Evolutionary conservation across 345 rosid genomes (phyloP).

Genomic region (Gossypium anomalum): DNA sequence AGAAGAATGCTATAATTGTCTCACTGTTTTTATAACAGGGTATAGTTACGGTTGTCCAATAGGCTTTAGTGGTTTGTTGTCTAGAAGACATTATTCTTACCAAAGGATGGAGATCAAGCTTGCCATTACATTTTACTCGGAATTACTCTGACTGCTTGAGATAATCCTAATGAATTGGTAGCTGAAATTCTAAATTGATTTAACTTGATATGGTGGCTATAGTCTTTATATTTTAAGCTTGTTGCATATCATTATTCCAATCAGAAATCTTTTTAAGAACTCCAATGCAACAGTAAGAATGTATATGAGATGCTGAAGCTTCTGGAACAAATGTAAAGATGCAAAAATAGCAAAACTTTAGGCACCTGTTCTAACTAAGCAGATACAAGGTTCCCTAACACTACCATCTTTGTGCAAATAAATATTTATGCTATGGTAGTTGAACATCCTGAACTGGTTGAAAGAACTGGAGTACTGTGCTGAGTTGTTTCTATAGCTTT

Average conservation of each 20-base stretch:
- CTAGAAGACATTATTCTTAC: background rate
- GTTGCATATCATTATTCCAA: background rate
- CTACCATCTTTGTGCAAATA: background rate
- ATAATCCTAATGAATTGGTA: background rate
- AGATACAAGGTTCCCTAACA: background rate
- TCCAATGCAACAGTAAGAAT: background rate
- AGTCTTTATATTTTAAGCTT: background rate
- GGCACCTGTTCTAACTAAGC: constrained; percentile 1
- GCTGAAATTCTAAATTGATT: background rate
- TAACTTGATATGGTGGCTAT: background rate
- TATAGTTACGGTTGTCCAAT: background rate
- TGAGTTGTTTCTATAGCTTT: background rate
- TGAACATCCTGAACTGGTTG: background rate
- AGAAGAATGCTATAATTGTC: background rate
- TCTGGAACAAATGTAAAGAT: background rate
- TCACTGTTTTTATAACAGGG: background rate
- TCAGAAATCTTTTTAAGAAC: background rate
- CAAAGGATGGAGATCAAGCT: background rate
- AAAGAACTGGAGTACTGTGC: background rate
- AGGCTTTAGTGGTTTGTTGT: background rate
- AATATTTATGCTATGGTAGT: background rate
- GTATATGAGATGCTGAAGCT: background rate
- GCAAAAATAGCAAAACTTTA: background rate
- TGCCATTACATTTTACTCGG: background rate
- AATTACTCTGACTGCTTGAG: background rate